Percentiles rank a stretch among this genome's conserved stretches.
These are phyloP conservation scores for Fonsecaea pedrosoi DNA, from an alignment of 2,329 filamentous ascomycete genomes.

Conservation along the genomic window DNA sequence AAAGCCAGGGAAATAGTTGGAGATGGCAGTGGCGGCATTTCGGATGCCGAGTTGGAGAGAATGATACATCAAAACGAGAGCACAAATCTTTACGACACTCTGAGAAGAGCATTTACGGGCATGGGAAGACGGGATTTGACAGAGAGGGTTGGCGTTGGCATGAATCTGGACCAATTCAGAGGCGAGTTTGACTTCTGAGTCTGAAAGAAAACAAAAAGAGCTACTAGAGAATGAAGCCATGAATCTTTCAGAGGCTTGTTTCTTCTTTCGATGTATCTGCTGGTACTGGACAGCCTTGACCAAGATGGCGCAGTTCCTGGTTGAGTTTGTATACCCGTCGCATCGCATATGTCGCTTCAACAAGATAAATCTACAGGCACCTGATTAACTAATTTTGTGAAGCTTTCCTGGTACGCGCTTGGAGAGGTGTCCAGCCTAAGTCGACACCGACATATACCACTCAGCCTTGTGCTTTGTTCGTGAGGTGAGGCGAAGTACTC, in stretches of 20 bases:
- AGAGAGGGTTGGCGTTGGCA: conserved; percentile 84
- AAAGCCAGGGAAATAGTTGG: conserved; percentile 81
- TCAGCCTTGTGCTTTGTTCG: neutral
- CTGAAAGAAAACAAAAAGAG: neutral
- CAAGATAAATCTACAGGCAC: too few relatives aligned
- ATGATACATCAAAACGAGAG: conserved; percentile 96
- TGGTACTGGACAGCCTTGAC: neutral
- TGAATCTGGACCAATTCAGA: conserved; percentile 88
- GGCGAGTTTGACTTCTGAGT: conserved; percentile 83
- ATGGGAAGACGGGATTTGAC: conserved; percentile 90
- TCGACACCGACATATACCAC: too few relatives aligned
- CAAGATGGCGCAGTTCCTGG: too few relatives aligned
- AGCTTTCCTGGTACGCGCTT: too few relatives aligned
- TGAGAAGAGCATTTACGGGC: conserved; percentile 92
- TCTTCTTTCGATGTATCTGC: neutral
- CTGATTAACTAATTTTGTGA: too few relatives aligned
- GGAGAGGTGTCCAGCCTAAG: neutral
- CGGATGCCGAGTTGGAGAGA: conserved; percentile 78
- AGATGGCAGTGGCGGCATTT: conserved; percentile 60
- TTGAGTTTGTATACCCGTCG: too few relatives aligned
- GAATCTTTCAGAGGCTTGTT: neutral
- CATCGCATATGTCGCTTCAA: too few relatives aligned
- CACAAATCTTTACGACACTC: conserved; percentile 94
- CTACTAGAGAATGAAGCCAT: conserved; percentile 13
- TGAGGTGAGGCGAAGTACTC: neutral